Conservation (phyloP, 257 asterid genomes). For the Handroanthus guayacan region DNA sequence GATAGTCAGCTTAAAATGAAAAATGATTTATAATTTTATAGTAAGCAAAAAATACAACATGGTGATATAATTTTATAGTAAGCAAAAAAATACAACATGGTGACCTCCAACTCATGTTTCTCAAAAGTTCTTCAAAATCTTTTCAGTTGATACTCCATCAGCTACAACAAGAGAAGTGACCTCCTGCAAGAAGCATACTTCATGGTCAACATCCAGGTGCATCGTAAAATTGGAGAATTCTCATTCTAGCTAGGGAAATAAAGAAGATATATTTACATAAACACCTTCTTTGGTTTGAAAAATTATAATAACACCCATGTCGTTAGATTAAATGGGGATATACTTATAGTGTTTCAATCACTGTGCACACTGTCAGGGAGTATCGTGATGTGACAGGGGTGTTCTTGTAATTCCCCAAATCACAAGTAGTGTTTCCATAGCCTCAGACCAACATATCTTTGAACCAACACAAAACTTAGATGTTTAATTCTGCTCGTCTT, state of each 20-base stretch:
- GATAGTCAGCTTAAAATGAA: constrained; percentile 43
- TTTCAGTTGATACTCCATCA: constrained; percentile 75
- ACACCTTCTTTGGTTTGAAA: not conserved
- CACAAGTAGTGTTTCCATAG: too few relatives aligned
- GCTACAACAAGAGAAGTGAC: constrained; percentile 74
- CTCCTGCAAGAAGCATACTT: constrained; percentile 63
- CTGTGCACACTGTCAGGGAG: too few relatives aligned
- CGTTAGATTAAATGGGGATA: too few relatives aligned
- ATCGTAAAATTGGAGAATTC: not conserved
- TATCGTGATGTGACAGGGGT: too few relatives aligned
- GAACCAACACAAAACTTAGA: not conserved
- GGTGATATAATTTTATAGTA: constrained; percentile 24
- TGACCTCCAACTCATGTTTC: constrained; percentile 18
- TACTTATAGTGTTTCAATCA: too few relatives aligned
- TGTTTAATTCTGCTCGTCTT: not conserved
- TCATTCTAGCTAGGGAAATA: too few relatives aligned
- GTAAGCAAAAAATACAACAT: constrained; percentile 41
- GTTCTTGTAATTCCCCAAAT: too few relatives aligned
- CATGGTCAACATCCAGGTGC: constrained; percentile 9
- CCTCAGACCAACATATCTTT: not conserved
- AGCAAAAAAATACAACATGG: constrained; percentile 42
- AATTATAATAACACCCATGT: too few relatives aligned
- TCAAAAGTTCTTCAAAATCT: constrained; percentile 87
- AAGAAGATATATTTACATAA: too few relatives aligned
- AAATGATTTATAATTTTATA: constrained; percentile 22